Evolutionary conservation across 805 yeast genomes (phyloP).

Genomic region (Ascoidea asiatica): DNA sequence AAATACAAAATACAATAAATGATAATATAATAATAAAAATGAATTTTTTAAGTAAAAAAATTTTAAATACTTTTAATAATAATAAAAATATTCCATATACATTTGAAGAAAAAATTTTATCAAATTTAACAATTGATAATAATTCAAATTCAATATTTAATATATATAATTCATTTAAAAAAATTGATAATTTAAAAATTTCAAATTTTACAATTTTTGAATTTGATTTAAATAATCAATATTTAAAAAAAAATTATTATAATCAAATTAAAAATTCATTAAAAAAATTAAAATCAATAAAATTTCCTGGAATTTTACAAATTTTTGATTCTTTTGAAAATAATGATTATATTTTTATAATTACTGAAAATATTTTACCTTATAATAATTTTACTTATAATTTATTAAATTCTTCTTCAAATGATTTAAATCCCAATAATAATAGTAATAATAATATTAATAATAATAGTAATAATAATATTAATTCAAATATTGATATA

Average conservation of each 20-base stretch:
- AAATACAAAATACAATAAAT: no score
- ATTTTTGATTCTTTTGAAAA: conserved; percentile 51
- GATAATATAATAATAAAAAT: no score
- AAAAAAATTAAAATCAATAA: conserved; percentile 37
- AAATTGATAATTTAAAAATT: conserved; percentile 14
- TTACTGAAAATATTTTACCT: conserved; percentile 57
- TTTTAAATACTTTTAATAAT: conserved; percentile 33
- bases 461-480: conserved; percentile 8
- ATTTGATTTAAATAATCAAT: conserved; percentile 34
- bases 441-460: conserved; percentile 12
- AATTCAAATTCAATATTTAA: conserved; percentile 41
- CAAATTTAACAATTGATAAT: conserved; percentile 14
- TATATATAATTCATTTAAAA: conserved; percentile 40
- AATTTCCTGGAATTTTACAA: conserved; percentile 57
- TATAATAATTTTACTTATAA: no score
- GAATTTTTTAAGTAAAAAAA: conserved; percentile 58
- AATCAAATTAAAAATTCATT: conserved; percentile 31
- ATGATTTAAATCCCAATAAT: conserved; percentile 20
- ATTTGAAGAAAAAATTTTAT: conserved; percentile 28
- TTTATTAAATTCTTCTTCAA: no score
- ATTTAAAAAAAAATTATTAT: no score
- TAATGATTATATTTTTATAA: conserved; percentile 29
- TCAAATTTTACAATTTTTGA: conserved; percentile 46
- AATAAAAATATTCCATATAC: conserved; percentile 47
- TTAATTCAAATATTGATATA: no score